phyloP scores from a whole-genome alignment of 176 grass and related monocot genomes.

The Miscanthus lutarioriparius region DNA sequence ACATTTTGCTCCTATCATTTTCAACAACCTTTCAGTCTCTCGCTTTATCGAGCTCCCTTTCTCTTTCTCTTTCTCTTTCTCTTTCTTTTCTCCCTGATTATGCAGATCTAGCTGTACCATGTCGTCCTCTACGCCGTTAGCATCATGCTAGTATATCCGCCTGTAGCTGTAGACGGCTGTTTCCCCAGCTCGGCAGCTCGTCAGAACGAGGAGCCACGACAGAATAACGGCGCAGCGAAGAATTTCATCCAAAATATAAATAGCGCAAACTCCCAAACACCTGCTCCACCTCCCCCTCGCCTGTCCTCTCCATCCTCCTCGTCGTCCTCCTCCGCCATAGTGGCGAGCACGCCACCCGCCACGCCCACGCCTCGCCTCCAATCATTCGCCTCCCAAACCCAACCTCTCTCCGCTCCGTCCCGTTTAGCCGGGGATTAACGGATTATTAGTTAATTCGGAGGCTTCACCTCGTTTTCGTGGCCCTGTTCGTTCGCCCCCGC shows the following conservation, averaged over 20 bases:
- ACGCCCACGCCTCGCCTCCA: slow-evolving; percentile 27
- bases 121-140: background rate
- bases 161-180: background rate
- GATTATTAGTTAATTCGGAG: background rate
- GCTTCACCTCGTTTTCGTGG: background rate
- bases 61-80: background rate
- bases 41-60: background rate
- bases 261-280: slow-evolving; percentile 22
- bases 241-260: slow-evolving; percentile 27
- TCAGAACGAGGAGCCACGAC: slow-evolving; percentile 19
- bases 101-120: background rate
- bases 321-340: slow-evolving; percentile 12
- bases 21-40: background rate
- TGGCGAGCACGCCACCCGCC: slow-evolving; percentile 47
- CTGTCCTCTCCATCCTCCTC: background rate
- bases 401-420: background rate
- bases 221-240: background rate
- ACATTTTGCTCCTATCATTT: background rate
- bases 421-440: slow-evolving; percentile 1
- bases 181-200: slow-evolving; percentile 3
- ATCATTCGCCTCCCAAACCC: slow-evolving; percentile 35
- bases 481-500: background rate
- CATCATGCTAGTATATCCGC: background rate
- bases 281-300: slow-evolving; percentile 19
- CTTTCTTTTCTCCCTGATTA: background rate